phyloP scores from a whole-genome alignment of 257 asterid species.

The Paulownia fortunei region DNA sequence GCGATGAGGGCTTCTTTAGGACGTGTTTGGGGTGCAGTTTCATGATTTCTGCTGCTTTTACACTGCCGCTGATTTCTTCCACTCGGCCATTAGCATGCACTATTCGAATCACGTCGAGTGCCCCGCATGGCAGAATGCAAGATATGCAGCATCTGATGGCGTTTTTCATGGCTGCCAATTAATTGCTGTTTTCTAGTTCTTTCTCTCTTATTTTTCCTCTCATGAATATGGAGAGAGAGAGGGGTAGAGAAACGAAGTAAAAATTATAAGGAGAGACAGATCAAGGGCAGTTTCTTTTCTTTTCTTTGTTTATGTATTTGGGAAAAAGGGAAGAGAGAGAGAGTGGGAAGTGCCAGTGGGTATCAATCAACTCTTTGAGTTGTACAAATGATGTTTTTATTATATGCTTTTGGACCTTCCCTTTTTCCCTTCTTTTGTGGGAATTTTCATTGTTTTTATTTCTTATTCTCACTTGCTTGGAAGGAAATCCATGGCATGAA shows the following conservation, averaged over 20 bases:
- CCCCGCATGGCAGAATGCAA: constrained; percentile 81
- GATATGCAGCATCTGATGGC: constrained; percentile 74
- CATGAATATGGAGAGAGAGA: background rate
- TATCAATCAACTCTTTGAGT: constrained; percentile 5
- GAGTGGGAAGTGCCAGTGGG: background rate
- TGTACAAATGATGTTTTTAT: constrained; percentile 33
- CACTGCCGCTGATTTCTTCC: constrained; percentile 59
- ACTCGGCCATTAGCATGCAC: constrained; percentile 76
- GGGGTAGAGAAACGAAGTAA: background rate
- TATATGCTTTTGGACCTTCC: constrained; percentile 26
- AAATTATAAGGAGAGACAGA: constrained; percentile 22
- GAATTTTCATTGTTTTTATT: constrained; percentile 3
- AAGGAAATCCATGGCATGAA: constrained; percentile 46
- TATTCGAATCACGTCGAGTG: constrained; percentile 71
- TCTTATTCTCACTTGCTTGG: constrained; percentile 15
- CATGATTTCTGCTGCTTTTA: constrained; percentile 67
- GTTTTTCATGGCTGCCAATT: constrained; percentile 50
- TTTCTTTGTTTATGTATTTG: background rate
- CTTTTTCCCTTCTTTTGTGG: constrained; percentile 4
- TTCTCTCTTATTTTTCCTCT: background rate
- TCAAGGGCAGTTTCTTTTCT: constrained; percentile 18
- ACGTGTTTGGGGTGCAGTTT: constrained; percentile 67
- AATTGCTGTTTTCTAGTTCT: constrained; percentile 18
- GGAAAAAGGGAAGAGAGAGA: constrained; percentile 4
- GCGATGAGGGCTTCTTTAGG: constrained; percentile 59